Conservation (phyloP, 73 alveolate genomes). For the Symbiodinium natans region DNA sequence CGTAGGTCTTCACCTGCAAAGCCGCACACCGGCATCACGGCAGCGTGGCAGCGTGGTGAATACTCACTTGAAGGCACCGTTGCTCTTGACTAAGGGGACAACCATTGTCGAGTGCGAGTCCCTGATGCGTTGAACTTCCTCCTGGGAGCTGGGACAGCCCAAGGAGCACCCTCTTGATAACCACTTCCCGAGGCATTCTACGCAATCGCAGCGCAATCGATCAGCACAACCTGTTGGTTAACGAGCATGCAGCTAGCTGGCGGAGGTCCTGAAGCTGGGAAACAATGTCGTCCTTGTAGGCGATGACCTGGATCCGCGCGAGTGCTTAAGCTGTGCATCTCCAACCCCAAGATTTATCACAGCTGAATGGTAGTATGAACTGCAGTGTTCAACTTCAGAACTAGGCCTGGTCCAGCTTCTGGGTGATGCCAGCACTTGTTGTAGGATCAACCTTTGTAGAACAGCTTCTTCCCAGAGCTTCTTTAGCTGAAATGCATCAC, state of each 20-base stretch:
- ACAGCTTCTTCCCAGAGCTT: too few relatives aligned
- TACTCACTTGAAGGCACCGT: background rate
- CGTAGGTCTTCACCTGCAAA: conserved; percentile 95
- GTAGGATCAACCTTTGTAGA: conserved; percentile 96
- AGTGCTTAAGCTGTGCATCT: background rate
- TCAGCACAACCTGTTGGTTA: background rate
- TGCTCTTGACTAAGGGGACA: background rate
- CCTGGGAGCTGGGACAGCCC: conserved; percentile 29
- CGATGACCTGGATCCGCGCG: conserved; percentile 96
- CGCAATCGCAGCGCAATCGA: background rate
- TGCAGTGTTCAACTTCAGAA: too few relatives aligned
- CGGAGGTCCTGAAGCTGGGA: conserved; percentile 95
- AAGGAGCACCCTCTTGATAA: background rate
- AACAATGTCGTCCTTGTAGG: conserved; percentile 96
- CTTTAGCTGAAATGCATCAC: too few relatives aligned
- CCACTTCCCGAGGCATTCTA: background rate
- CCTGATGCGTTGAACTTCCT: conserved; percentile 96
- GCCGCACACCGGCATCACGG: background rate
- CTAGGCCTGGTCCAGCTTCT: conserved; percentile 93
- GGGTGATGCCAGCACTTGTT: conserved; percentile 94
- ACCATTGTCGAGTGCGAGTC: conserved; percentile 96
- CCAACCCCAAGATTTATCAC: too few relatives aligned
- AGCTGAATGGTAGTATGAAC: too few relatives aligned
- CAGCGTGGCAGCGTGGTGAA: too few relatives aligned
- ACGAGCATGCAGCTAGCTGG: too few relatives aligned